Base-by-base conservation (phyloP, 202 grass and related monocot genomes). In the Zizania palustris region DNA sequence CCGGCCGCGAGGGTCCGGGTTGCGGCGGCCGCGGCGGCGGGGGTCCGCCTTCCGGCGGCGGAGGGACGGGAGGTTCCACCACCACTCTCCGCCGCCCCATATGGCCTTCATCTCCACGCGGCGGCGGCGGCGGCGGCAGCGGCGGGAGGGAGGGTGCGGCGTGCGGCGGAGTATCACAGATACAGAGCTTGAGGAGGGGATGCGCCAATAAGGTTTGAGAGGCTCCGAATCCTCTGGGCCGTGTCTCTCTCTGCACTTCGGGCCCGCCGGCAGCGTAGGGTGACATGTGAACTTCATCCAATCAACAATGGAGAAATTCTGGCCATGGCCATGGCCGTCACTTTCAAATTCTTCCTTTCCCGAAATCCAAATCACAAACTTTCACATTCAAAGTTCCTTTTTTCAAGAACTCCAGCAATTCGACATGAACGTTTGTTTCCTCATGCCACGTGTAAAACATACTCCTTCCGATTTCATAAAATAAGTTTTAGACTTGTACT, bases 11-110 rank as follows among this genome's bases (percentile, higher is more conserved):
- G 75, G 57, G 42, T 88, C 85, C 6, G 81, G 71, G 63, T 75
- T 80, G 63, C 86, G 86, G 40, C 75, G 80, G 57, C 85, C 56
- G 55, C 85, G 75, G 63, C 80, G 80, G 33, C 86, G 71, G 11
- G 71, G 71, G 5, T 88, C 81, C 8, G 54, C 15, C 40, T 84
- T 88, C n/a, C n/a, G n/a, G 34, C 76, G 80, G 71, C 86, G 86
- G 16, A 88, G 65, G 10, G 76, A 88, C 16, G 86, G 81, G 20
- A 84, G 15, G 71, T 84, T 88, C 86, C 64, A 76, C 85, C 80
- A 88, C 85, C 85, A 88, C 48, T 88, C 80, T 14, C 85, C 80
- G 57, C 85, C 85, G 48, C 45, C 80, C 51, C 80, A 80, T 5
- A 88, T 80, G 20, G 80, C 85, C 59, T 84, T 88, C 85, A 88